phyloP scores from a whole-genome alignment of 305 asterid species.

The Fraxinus latifolia region DNA sequence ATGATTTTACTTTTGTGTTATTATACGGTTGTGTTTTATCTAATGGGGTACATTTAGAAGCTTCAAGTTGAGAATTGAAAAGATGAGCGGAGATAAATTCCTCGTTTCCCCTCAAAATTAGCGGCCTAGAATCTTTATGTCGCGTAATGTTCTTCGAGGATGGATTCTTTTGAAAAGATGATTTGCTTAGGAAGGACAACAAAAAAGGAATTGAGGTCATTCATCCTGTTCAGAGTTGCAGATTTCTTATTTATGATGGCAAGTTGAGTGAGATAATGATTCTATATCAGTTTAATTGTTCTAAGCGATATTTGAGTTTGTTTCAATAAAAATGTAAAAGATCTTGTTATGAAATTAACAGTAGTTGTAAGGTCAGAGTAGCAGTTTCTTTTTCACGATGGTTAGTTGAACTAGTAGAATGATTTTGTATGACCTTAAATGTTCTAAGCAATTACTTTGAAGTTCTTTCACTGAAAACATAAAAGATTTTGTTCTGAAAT shows the following conservation, averaged over 20 bases:
- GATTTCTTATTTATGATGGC: background rate
- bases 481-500: background rate
- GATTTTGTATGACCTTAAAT: background rate
- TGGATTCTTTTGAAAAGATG: background rate
- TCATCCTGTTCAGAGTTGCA: background rate
- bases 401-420: background rate
- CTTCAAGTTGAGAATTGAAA: background rate
- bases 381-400: background rate
- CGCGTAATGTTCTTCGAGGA: background rate
- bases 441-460: background rate
- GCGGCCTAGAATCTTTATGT: background rate
- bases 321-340: background rate
- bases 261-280: background rate
- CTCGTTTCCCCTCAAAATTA: background rate
- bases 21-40: background rate
- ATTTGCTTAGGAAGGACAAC: background rate
- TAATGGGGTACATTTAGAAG: background rate
- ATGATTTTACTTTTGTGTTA: background rate
- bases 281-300: background rate
- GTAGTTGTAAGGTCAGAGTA: background rate
- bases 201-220: background rate
- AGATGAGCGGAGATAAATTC: background rate
- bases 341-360: background rate
- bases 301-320: background rate
- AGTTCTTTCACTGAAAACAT: background rate